These are phyloP conservation scores for Brassica nigra DNA, from an alignment of 345 rosid genomes.

Conservation along the genomic window DNA sequence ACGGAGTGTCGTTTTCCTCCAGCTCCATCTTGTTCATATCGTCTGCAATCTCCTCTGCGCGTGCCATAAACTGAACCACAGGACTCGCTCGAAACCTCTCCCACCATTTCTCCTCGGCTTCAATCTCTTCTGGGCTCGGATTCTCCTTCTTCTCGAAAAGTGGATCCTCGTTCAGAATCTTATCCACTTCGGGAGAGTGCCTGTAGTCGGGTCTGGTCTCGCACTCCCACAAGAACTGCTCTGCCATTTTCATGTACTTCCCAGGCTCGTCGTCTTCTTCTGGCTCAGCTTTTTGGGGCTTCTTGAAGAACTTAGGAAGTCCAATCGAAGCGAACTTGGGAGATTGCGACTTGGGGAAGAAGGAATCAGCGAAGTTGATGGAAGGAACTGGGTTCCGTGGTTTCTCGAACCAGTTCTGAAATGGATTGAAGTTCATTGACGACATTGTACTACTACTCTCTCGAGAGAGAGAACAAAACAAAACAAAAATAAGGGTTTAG, in stretches of 20 bases:
- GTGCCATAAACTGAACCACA: constrained; percentile 61
- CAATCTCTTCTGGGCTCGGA: constrained; percentile 62
- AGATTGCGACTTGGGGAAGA: constrained; percentile 29
- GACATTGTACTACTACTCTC: constrained; percentile 48
- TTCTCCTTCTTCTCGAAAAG: constrained; percentile 67
- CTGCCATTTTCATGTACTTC: constrained; percentile 45
- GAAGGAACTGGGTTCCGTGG: constrained; percentile 65
- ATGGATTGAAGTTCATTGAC: constrained; percentile 76
- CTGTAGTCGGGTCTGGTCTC: constrained; percentile 77
- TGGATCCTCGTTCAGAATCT: constrained; percentile 60
- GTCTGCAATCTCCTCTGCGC: constrained; percentile 66
- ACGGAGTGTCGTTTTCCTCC: constrained; percentile 58
- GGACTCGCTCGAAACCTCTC: constrained; percentile 60
- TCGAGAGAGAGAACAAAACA: not conserved
- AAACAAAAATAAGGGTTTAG: constrained; percentile 23
- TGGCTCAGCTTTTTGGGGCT: constrained; percentile 38
- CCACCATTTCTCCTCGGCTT: constrained; percentile 81
- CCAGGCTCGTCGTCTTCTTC: constrained; percentile 48
- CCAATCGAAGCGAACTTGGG: constrained; percentile 66
- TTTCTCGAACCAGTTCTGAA: constrained; percentile 76
- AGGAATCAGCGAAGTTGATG: constrained; percentile 51
- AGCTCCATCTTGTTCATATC: constrained; percentile 64
- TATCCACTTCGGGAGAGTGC: constrained; percentile 78
- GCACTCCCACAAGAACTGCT: constrained; percentile 76
- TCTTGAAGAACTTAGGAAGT: constrained; percentile 43